Evolutionary conservation across 495 filamentous ascomycete genomes (phyloP).

Genomic region (Neurospora terricola): DNA sequence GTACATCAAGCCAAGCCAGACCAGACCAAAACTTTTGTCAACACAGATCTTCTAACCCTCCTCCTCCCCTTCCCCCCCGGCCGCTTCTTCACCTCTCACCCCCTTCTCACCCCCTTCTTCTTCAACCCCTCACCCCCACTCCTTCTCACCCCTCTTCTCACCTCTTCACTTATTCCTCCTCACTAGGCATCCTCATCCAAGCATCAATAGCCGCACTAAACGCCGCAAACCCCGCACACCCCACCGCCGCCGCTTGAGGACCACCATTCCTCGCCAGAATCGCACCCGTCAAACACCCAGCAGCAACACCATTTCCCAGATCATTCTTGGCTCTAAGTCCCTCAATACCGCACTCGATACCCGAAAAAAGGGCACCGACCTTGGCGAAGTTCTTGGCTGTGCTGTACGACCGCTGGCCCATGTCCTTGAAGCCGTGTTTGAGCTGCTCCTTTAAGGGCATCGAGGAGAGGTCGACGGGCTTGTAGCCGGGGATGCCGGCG

Average conservation of each 20-base stretch:
- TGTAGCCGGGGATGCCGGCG: conserved; percentile 12
- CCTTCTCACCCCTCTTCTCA: background rate
- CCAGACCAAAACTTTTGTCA: background rate
- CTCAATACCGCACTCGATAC: conserved; percentile 94
- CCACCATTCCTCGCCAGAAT: conserved; percentile 76
- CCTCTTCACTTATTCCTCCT: conserved; percentile 28
- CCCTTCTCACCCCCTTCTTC: background rate
- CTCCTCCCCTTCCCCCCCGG: background rate
- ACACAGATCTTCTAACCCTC: background rate
- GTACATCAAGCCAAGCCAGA: background rate
- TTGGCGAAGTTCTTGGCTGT: conserved; percentile 92
- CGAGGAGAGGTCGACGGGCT: conserved; percentile 39
- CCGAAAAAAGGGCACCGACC: conserved; percentile 80
- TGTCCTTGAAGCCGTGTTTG: conserved; percentile 78
- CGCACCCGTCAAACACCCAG: conserved; percentile 87
- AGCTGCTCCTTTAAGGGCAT: conserved; percentile 79
- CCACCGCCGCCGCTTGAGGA: conserved; percentile 79
- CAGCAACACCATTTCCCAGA: conserved; percentile 73
- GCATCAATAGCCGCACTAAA: conserved; percentile 92
- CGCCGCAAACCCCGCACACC: conserved; percentile 90
- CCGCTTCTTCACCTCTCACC: background rate
- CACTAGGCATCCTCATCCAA: conserved; percentile 64
- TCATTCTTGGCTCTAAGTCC: conserved; percentile 90
- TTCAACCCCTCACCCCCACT: background rate
- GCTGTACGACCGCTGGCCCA: conserved; percentile 74